These are phyloP conservation scores for Pachysolen tannophilus DNA, from an alignment of 805 yeast genomes.

Conservation along the genomic window DNA sequence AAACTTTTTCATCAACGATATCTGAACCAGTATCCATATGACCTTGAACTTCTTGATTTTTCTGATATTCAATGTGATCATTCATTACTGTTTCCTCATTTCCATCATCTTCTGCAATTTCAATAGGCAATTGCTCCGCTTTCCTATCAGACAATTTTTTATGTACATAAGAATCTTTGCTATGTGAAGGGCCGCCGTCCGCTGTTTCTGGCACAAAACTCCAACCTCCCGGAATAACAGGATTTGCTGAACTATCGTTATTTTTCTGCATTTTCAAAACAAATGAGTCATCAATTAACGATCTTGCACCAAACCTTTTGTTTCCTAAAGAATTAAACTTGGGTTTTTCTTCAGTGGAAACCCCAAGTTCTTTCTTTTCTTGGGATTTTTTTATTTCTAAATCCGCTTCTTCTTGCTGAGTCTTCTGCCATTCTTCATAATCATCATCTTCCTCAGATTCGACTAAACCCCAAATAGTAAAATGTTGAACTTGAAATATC, in stretches of 20 bases:
- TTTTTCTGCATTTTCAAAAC: conserved; percentile 23
- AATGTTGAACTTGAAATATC: conserved; percentile 83
- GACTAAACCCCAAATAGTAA: conserved; percentile 88
- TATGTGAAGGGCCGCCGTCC: conserved; percentile 4
- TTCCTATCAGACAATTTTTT: conserved; percentile 4
- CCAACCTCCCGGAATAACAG: conserved; percentile 25
- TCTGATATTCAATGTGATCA: conserved; percentile 8
- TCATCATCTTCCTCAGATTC: conserved; percentile 59
- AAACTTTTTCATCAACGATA: conserved; percentile 53
- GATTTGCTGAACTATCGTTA: conserved; percentile 10
- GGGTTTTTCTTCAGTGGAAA: conserved; percentile 12
- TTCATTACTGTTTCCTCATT: not conserved
- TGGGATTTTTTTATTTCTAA: conserved; percentile 16
- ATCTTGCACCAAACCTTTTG: conserved; percentile 5
- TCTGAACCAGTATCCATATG: conserved; percentile 19
- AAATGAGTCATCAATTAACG: conserved; percentile 19
- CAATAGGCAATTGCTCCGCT: conserved; percentile 5
- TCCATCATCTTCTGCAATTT: conserved; percentile 6
- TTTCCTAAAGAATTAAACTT: too few species aligned
- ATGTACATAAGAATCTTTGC: conserved; percentile 7
- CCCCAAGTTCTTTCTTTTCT: conserved; percentile 5
- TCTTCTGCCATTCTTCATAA: conserved; percentile 28
- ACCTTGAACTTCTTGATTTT: conserved; percentile 10
- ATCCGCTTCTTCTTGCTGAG: conserved; percentile 19
- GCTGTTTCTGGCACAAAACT: conserved; percentile 8